Base-by-base conservation (phyloP, 2,329 filamentous ascomycete species). In the Sclerotinia subarctica region DNA sequence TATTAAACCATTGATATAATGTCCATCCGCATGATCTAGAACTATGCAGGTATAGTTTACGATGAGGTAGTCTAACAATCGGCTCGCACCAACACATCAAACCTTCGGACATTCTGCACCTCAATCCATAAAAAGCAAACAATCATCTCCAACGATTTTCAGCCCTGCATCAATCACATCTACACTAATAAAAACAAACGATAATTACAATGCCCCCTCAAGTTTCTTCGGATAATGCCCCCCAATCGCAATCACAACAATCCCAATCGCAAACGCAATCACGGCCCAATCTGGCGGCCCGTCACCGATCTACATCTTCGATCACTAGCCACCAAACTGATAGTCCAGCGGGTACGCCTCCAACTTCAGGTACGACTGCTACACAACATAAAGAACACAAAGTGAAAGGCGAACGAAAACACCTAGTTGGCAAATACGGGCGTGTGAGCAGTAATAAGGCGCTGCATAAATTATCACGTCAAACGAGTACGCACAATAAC, bases 371-470 rank as follows among this genome's bases (percentile, higher is more conserved):
- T 63, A 26, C 59, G 47, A 63, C 59, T 47, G 72, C 74, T 51
- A 73, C 74, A 58, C 72, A 73, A 53, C 73, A 76, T 70, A 69
- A 69, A 58, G 74, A 74, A 64, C 63, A 67, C 11, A 77, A 77
- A 66, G n/a, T 47, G 35, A 67, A 67, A 53, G 65, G 57, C 42
- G 65, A 62, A 51, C 59, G 60, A 21, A 71, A 74, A 44, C 75
- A 76, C 67, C 73, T 77, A 62, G 74, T 74, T n/a, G 73, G 56
- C 47, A 51, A 51, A 35, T 52, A 65, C 56, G 69, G 69, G 62
- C 69, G 76, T 56, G 73, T 75, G 15, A 73, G 74, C 21, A 77
- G 75, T 21, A 73, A 66, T 52, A 77, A 76, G 70, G 72, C 69
- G 46, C 67, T 77, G 58, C 72, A 74, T 51, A 77, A 77, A 70